Conservation (phyloP, 768 basidiomycete genomes). For the Leccinum imitatum region DNA sequence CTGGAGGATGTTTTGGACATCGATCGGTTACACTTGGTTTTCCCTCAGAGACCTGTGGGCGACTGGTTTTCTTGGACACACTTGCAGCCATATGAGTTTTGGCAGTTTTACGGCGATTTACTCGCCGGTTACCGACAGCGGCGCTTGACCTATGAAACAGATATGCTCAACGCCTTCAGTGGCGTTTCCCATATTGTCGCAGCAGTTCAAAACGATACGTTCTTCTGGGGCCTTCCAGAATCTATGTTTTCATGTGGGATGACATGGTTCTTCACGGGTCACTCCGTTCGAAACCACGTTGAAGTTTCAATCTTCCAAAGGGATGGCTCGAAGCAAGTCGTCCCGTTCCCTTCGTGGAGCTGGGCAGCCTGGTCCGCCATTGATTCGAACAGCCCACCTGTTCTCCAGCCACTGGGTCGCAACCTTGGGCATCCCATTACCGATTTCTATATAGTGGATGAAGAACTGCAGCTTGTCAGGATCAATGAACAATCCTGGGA, state of each 20-base stretch:
- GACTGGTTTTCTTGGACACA: neutral
- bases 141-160: conserved; percentile 15
- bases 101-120: neutral
- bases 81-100: conserved; percentile 1
- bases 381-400: neutral
- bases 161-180: conserved; percentile 15
- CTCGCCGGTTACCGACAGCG: conserved; percentile 12
- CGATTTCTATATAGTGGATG: conserved; percentile 12
- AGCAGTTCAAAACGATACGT: conserved; percentile 11
- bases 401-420: neutral
- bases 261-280: conserved; percentile 7
- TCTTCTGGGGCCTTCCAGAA: conserved; percentile 18
- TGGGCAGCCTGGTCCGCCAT: conserved; percentile 14
- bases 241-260: conserved; percentile 14
- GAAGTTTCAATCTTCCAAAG: conserved; percentile 3
- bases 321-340: conserved; percentile 6
- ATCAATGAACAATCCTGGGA: conserved; percentile 1
- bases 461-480: neutral
- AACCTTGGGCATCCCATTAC: neutral
- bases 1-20: conserved; percentile 7
- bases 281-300: neutral
- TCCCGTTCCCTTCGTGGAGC: conserved; percentile 20
- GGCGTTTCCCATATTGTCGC: conserved; percentile 16
- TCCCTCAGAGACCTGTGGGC: neutral
- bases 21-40: neutral